Evolutionary conservation across 768 basidiomycete genomes (phyloP).

Genomic region (Leucocoprinus leucothites): DNA sequence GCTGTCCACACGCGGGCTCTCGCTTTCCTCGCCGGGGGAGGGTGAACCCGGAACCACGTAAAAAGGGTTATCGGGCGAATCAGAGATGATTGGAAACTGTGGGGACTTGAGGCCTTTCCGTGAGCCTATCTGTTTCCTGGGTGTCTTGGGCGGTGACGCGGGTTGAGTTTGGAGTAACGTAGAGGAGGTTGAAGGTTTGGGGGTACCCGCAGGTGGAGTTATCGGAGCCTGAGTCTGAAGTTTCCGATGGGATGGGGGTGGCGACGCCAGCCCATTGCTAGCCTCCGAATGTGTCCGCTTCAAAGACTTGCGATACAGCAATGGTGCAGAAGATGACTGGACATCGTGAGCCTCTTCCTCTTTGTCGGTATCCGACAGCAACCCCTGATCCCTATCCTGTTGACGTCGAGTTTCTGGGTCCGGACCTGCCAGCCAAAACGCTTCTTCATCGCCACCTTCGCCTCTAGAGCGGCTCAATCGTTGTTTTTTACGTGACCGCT

Average conservation of each 20-base stretch:
- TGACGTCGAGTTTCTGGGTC: conserved; percentile 18
- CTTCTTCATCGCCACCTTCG: conserved; percentile 44
- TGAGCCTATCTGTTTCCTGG: conserved; percentile 26
- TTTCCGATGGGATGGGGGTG: conserved; percentile 62
- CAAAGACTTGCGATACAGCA: conserved; percentile 31
- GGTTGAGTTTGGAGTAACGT: conserved; percentile 15
- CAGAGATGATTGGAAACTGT: conserved; percentile 28
- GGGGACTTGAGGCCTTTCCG: conserved; percentile 5
- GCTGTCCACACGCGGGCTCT: conserved; percentile 29
- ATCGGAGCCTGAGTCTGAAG: neutral
- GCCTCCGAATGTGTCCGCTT: conserved; percentile 18
- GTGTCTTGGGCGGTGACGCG: conserved; percentile 38
- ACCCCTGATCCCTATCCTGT: conserved; percentile 12
- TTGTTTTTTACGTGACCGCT: conserved; percentile 36
- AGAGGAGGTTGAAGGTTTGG: conserved; percentile 9
- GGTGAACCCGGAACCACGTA: conserved; percentile 27
- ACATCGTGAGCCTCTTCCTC: conserved; percentile 8
- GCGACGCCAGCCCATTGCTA: conserved; percentile 49
- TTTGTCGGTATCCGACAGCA: conserved; percentile 12
- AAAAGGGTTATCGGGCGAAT: conserved; percentile 75
- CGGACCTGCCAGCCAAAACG: conserved; percentile 44
- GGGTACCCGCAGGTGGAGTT: conserved; percentile 3
- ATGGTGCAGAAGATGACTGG: conserved; percentile 20
- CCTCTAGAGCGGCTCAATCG: conserved; percentile 28
- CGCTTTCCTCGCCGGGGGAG: conserved; percentile 32